Conservation (phyloP, 768 basidiomycete species). For the Agrocybe chaxingu region DNA sequence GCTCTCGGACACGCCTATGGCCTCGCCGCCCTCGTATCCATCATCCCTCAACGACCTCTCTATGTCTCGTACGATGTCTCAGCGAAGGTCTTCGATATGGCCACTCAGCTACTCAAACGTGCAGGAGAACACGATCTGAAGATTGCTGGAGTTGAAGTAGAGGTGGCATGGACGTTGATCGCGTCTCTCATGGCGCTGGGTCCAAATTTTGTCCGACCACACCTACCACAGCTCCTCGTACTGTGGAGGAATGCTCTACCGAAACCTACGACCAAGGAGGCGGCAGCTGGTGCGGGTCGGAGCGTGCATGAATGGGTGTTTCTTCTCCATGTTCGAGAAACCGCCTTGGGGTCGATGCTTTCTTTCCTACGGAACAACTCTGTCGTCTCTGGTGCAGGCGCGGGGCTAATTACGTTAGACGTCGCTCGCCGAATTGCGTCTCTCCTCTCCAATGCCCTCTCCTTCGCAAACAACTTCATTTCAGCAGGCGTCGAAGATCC, state of each 20-base stretch:
- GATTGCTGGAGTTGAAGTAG: conserved; percentile 79
- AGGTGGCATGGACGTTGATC: conserved; percentile 92
- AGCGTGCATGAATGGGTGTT: conserved; percentile 85
- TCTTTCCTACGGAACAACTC: conserved; percentile 82
- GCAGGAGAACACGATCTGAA: conserved; percentile 89
- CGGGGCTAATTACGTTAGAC: conserved; percentile 81
- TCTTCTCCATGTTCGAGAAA: conserved; percentile 86
- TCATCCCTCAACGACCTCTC: conserved; percentile 83
- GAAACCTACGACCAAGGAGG: conserved; percentile 90
- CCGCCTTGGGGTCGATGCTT: conserved; percentile 83
- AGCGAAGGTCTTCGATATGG: conserved; percentile 87
- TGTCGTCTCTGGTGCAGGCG: not conserved
- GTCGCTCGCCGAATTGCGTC: conserved; percentile 87
- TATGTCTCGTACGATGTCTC: conserved; percentile 95
- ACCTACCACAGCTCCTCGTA: conserved; percentile 90
- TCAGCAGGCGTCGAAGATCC: conserved; percentile 68
- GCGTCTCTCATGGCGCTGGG: conserved; percentile 90
- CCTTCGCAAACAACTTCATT: conserved; percentile 83
- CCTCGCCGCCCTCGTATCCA: conserved; percentile 80
- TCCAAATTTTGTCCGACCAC: conserved; percentile 89
- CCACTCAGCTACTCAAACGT: conserved; percentile 84
- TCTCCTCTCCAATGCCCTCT: conserved; percentile 84
- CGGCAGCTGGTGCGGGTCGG: conserved; percentile 52
- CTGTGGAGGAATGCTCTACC: conserved; percentile 97
- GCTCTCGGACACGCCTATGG: conserved; percentile 89